Evolutionary conservation across 2,329 filamentous ascomycete genomes (phyloP).

Genomic region (Incumbomyces lentus): DNA sequence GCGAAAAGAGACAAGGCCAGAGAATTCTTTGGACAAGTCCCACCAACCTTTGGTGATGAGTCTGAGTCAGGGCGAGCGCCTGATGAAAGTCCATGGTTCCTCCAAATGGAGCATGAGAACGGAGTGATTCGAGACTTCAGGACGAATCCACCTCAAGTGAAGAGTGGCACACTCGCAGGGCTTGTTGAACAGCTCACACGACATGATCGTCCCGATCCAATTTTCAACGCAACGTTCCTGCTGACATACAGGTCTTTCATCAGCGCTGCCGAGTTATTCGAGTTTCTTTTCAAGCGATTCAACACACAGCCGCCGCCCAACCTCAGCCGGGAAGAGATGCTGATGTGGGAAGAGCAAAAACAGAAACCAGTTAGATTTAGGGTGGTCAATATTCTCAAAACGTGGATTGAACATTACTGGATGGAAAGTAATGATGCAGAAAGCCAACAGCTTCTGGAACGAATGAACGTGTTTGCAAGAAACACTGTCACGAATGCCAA

Average conservation of each 20-base stretch:
- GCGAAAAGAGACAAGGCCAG: conserved; percentile 34
- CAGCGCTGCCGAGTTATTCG: conserved; percentile 78
- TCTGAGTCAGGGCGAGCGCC: conserved; percentile 37
- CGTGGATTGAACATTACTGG: conserved; percentile 98
- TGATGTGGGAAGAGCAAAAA: conserved; percentile 84
- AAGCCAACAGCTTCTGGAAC: conserved; percentile 72
- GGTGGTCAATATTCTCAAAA: conserved; percentile 95
- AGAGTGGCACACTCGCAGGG: conserved; percentile 78
- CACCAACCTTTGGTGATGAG: conserved; percentile 24
- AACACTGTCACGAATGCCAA: conserved; percentile 89
- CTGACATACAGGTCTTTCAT: conserved; percentile 96
- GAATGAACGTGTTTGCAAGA: conserved; percentile 82
- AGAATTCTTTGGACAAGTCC: conserved; percentile 38
- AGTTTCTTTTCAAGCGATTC: conserved; percentile 83
- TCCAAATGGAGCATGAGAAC: conserved; percentile 75
- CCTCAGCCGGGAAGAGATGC: conserved; percentile 63
- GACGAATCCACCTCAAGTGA: conserved; percentile 61
- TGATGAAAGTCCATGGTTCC: conserved; percentile 73
- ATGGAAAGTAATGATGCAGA: conserved; percentile 87
- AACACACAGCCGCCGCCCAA: conserved; percentile 84
- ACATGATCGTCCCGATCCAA: conserved; percentile 89
- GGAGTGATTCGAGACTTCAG: conserved; percentile 88
- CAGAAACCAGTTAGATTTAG: conserved; percentile 93
- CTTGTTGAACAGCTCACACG: conserved; percentile 91
- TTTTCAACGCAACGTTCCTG: conserved; percentile 95